Base-by-base conservation (phyloP, 164 flowering plant genomes). In the Vitis rupestris region DNA sequence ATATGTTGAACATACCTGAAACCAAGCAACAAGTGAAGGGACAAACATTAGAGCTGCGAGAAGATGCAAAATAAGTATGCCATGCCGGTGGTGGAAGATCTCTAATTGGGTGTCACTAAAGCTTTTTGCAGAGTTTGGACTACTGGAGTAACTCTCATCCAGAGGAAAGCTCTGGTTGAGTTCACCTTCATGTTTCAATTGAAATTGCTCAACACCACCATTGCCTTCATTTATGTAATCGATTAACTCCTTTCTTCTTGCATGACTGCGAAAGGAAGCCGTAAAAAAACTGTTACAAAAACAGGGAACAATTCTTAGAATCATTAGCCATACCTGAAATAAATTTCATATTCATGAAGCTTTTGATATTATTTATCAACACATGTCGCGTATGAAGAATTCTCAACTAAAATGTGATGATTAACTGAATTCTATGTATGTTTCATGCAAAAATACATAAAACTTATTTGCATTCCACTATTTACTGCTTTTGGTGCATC, bases 21-120 rank as follows among this genome's bases (percentile, higher is more conserved):
- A 72, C 97, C 98, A 96, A 69, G 98, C 92, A 19, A 80, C 83
- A 54, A 92, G 79, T 50, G 99, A 93, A 2, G 99, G 99, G 17
- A 79, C 85, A 81, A 96, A 92, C 97, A 90, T 88, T 52, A 90
- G 78, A 12, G 84, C 61, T 48, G 95, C 91, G 44, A 90, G 74
- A 73, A 90, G 75, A 79, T 96, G 95, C 72, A 96, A 78, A 29
- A 87, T 75, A 62, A 96, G 81, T 83, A 92, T 73, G 60, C 94
- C 97, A 76, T 91, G 98, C 52, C 84, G 85, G 70, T 87, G 89
- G 70, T 92, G 86, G 81, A 96, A 96, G 67, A 85, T 80, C 79
- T 93, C 98, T 68, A 90, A 61, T 72, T 93, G 98, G 19, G 91
- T 86, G 50, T 93, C 97, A 58, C 81, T 76, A 72, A 80, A 95